Evolutionary conservation across 2,329 filamentous ascomycete species (phyloP).

Genomic region (Geosmithia putterillii): DNA sequence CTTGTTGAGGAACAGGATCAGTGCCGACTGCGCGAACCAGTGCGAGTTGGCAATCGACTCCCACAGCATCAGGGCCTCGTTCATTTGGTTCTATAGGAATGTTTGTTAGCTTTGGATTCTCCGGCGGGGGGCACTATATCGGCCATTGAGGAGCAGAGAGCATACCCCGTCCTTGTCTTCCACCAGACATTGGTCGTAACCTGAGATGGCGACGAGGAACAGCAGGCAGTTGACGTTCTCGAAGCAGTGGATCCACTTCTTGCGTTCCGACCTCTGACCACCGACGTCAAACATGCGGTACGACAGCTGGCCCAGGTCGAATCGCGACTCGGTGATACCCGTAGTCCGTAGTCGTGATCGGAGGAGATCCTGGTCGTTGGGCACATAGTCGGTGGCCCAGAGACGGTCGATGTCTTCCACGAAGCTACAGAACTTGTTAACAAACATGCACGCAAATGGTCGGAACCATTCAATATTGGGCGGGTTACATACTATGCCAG

Average conservation of each 20-base stretch:
- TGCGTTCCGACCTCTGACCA: conserved; percentile 82
- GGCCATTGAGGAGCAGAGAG: neutral
- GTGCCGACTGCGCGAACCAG: conserved; percentile 72
- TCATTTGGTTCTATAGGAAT: conserved; percentile 72
- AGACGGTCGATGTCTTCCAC: conserved; percentile 67
- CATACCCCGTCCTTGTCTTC: conserved; percentile 86
- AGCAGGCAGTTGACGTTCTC: conserved; percentile 87
- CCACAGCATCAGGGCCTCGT: conserved; percentile 77
- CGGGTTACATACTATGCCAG: conserved; percentile 75
- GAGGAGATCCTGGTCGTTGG: conserved; percentile 87
- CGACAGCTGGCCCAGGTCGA: conserved; percentile 81
- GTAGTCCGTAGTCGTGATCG: conserved; percentile 85
- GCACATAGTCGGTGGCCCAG: conserved; percentile 68
- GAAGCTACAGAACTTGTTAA: conserved; percentile 45
- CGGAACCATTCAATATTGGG: neutral
- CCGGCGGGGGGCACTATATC: neutral
- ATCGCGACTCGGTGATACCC: conserved; percentile 89
- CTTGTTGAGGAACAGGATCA: conserved; percentile 80
- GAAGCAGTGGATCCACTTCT: conserved; percentile 97
- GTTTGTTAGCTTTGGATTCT: neutral
- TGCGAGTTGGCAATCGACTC: conserved; percentile 78
- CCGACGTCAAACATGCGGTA: conserved; percentile 97
- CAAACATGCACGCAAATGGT: neutral
- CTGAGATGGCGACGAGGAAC: conserved; percentile 89
- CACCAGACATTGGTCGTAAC: conserved; percentile 91